Evolutionary conservation across 768 basidiomycete genomes (phyloP), one percentile per base, ranked within the genome.

Genomic region (Lentinula guzmanii): DNA sequence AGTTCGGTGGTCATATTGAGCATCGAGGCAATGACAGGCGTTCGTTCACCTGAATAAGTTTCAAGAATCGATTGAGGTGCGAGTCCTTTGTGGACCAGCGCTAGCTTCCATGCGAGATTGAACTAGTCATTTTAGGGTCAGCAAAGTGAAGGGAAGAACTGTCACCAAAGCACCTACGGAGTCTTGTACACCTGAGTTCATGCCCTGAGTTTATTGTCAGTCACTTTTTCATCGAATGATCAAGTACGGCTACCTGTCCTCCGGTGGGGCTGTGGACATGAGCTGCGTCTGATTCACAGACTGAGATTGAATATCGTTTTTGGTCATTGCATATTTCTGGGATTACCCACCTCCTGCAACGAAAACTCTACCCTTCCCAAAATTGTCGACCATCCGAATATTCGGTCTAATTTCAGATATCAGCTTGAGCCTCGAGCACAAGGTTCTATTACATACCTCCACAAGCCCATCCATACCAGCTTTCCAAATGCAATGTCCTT

Each of bases 31-130:
- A 82, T 76, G 35, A 82, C 75, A 0, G 75, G 79, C 37, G 81
- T 63, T 15, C 82, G 78, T 63, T 82, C 82, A 13, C 69, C 52
- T n/a, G 67, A 70, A 59, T 82, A 82, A 0, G 76, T 71, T 33
- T 75, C 68, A 4, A 82, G 75, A 13, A 82, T 70, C 5, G 71
- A 61, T 0, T 57, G 63, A 4, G 73, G 66, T 2, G 79, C 70
- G 33, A 75, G 62, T 2, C 72, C 70, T 58, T 77, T 78, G 39
- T 71, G 58, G 8, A 78, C 79, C 3, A 79, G 70, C 2, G 79
- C 70, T 10, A 82, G 64, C 62, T 82, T 82, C 81, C 78, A 80
- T 0, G 68, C 72, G 1, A 82, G 65, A 63, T 82, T 81, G 64
- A 72, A 67, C 76, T 79, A 61, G 13, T 54, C 33, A 33, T 16